Evolutionary conservation across 1,284 basidiomycete genomes (phyloP).

Genomic region (Golubevia sp.): DNA sequence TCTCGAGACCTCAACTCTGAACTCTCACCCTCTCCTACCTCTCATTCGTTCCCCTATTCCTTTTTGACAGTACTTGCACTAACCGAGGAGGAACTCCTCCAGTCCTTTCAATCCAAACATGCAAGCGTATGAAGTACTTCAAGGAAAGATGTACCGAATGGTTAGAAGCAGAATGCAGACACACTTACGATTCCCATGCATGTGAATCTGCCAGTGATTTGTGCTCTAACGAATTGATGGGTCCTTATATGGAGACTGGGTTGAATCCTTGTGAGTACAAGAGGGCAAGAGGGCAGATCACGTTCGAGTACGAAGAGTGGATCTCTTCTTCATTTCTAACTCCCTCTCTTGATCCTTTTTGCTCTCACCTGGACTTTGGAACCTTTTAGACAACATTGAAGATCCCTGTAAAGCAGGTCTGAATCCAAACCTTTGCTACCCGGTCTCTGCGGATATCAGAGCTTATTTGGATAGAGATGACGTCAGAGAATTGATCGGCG

Average conservation of each 20-base stretch:
- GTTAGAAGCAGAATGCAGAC: slow-evolving; percentile 21
- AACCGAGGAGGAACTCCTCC: slow-evolving; percentile 14
- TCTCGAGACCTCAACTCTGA: no score
- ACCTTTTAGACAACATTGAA: slow-evolving; percentile 31
- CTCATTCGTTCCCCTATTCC: neutral
- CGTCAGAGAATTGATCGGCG: slow-evolving; percentile 37
- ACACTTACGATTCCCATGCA: slow-evolving; percentile 17
- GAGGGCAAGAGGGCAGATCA: no score
- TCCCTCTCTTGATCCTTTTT: neutral
- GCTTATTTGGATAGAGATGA: slow-evolving; percentile 43
- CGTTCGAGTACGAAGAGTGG: no score
- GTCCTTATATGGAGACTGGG: slow-evolving; percentile 29
- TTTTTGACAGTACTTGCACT: slow-evolving; percentile 23
- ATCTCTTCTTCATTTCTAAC: neutral
- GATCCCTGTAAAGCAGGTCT: slow-evolving; percentile 39
- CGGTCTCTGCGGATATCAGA: slow-evolving; percentile 33
- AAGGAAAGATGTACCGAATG: slow-evolving; percentile 9
- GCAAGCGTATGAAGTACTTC: slow-evolving; percentile 18
- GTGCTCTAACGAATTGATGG: slow-evolving; percentile 25
- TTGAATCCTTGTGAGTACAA: slow-evolving; percentile 25
- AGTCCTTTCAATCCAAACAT: slow-evolving; percentile 29
- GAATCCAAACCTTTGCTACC: slow-evolving; percentile 35
- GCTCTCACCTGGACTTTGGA: neutral
- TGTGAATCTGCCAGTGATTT: slow-evolving; percentile 6
- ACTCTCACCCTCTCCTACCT: no score